Base-by-base conservation (phyloP, 352 stramenopile genomes). In the Blastocystis sp. region DNA sequence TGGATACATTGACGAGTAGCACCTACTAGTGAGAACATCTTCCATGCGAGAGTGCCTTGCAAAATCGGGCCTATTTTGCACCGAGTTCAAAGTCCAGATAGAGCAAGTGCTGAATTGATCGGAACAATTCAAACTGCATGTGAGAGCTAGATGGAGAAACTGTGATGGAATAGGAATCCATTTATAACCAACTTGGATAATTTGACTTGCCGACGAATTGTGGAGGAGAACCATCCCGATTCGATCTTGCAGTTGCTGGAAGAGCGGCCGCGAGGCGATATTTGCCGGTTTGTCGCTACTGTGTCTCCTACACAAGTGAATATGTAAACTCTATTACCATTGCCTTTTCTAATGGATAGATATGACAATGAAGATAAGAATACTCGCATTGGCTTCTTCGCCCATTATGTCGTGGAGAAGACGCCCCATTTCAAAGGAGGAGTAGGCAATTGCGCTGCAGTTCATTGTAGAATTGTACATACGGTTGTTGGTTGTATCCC, bases 351-450 rank as follows among this genome's bases (percentile, higher is more conserved):
- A 14, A 57, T 14, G 10, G 11, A 60, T 48, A 84, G 74, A 70
- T 84, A 84, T 68, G 74, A 84, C 52, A 84, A 84, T 57, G 74
- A 84, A 84, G 52, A 84, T 54, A 68, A 59, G 11, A 84, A 68
- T 68, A 70, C n/a, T 3, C 34, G 60, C 48, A 57, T 84, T 62
- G 74, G 74, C 4, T 84, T 84, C 34, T 84, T 84, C 45, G 74
- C 74, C 17, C 74, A 84, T 48, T 84, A 84, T 69, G 61, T 38
- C n/a, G 61, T 84, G 43, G 45, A 84, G 52, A 48, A 69, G 57
- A 84, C 74, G 3, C 74, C 74, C 4, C 69, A 84, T 68, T 84
- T 84, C 48, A 84, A 84, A 48, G 74, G 74, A 62, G 74, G 74
- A 2, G 74, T 84, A 70, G 14, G 6, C 0, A 0, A n/a, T 57